A percentile compares a stretch with the other conserved stretches of the same genome.
Conservation (phyloP, 768 basidiomycete genomes). For the Terana coerulea region DNA sequence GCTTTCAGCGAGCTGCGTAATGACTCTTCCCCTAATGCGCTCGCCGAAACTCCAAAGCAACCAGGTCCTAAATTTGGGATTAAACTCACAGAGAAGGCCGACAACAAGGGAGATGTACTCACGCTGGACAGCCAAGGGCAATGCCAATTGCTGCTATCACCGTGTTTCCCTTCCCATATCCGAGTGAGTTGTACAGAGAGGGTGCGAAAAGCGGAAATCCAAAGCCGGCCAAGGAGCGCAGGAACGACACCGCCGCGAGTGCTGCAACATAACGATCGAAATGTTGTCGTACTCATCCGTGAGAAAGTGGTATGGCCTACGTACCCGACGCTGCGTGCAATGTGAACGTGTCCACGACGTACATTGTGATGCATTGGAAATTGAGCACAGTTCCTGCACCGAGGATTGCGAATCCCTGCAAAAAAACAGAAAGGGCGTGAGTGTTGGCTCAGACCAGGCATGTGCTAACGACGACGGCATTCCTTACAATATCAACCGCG, state of each 20-base stretch:
- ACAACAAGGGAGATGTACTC: slow-evolving; percentile 23
- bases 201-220: slow-evolving; percentile 74
- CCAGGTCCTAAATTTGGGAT: slow-evolving; percentile 33
- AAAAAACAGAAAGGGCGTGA: too few relatives aligned
- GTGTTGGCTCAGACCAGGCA: background rate
- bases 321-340: slow-evolving; percentile 64
- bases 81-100: background rate
- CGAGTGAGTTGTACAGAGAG: slow-evolving; percentile 57
- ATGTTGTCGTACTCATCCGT: too few relatives aligned
- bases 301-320: slow-evolving; percentile 38
- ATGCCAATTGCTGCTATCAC: slow-evolving; percentile 50
- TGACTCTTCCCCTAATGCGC: slow-evolving; percentile 34
- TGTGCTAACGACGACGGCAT: background rate
- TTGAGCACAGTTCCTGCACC: slow-evolving; percentile 54
- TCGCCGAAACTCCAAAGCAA: slow-evolving; percentile 41
- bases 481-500: slow-evolving; percentile 55
- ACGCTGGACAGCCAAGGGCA: slow-evolving; percentile 57
- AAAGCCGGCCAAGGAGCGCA: slow-evolving; percentile 66
- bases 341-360: slow-evolving; percentile 64
- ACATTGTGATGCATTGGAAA: slow-evolving; percentile 63
- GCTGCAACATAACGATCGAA: too few relatives aligned
- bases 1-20: background rate
- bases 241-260: slow-evolving; percentile 56
- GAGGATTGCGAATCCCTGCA: slow-evolving; percentile 51
- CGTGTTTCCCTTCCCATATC: slow-evolving; percentile 66